Evolutionary conservation across 1,284 basidiomycete species (phyloP), one percentile per base, ranked within the genome.

Genomic region (Retiboletus fuscus): DNA sequence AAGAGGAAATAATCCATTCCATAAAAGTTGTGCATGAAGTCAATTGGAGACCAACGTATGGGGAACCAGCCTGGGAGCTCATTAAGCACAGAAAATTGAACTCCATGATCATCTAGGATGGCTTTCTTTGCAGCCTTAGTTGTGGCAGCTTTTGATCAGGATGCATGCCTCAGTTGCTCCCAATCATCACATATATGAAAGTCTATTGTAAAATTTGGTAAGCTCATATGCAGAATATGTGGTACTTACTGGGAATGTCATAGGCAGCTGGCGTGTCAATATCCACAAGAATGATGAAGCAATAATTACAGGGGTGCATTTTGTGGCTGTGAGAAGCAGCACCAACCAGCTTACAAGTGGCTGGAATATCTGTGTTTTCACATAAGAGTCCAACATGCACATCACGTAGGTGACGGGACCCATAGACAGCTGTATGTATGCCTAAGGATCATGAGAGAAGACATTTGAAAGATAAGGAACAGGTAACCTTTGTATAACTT

Each of bases 1-100:
- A n/a, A n/a, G n/a, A n/a, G n/a, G 30, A 30, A 11, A 34, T 57
- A 15, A 22, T 34, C 43, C 43, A 30, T 57, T 20, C 55, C 55
- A 34, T 57, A 57, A 16, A 57, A 57, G 24, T 57, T 57, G 30
- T 57, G 55, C 55, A 57, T 57, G 22, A 57, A 57, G 22, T 57
- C 55, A 16, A 57, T 57, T 30, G 55, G 55, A 20, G 55, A 57
- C 55, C 30, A 28, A 16, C 55, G 13, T 30, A 28, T 16, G 18
- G 55, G 55, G 8, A 57, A 28, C 55, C 55, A 57, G 15, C 28
- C 30, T 20, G 55, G 55, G 30, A 57, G 55, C 22, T 57, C 55
- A 34, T 57, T 57, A 30, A 57, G 55, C 15, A 57, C 28, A 20
- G 55, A 57, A 30, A 24, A 24, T 34, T 16, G 28, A 24, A 57